A percentile compares a stretch with the other conserved stretches of the same genome.
phyloP scores from a whole-genome alignment of 164 flowering plant species.

The Nymphaea colorata region DNA sequence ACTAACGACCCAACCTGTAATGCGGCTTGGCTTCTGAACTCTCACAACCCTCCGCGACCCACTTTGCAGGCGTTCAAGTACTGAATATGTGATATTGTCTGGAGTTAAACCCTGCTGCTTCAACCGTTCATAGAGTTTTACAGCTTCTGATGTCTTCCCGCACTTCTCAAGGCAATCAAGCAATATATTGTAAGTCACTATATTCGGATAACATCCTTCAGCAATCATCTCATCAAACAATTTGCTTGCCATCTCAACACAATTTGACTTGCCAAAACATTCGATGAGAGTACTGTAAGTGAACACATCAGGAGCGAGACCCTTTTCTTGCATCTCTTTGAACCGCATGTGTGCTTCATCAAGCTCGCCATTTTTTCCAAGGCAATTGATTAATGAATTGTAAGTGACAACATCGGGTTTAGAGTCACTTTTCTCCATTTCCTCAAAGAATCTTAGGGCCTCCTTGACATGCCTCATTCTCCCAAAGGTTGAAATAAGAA shows the following conservation, averaged over 20 bases:
- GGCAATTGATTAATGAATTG: constrained; percentile 82
- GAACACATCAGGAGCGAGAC: constrained; percentile 83
- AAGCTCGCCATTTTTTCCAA: constrained; percentile 81
- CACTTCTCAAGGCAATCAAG: constrained; percentile 78
- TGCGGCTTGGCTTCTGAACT: constrained; percentile 55
- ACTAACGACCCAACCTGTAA: constrained; percentile 88
- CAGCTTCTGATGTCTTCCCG: constrained; percentile 83
- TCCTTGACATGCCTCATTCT: constrained; percentile 62
- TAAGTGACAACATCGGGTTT: constrained; percentile 73
- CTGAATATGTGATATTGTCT: constrained; percentile 70
- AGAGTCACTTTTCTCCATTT: constrained; percentile 56
- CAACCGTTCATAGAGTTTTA: constrained; percentile 70
- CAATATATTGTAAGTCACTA: constrained; percentile 86
- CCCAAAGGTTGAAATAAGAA: constrained; percentile 74
- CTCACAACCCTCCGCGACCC: constrained; percentile 42
- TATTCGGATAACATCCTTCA: constrained; percentile 70
- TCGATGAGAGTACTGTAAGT: constrained; percentile 92
- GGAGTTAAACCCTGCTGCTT: constrained; percentile 85
- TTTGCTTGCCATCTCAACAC: constrained; percentile 73
- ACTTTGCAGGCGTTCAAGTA: constrained; percentile 79
- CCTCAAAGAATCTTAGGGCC: constrained; percentile 63
- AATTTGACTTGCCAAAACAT: constrained; percentile 83
- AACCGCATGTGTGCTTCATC: constrained; percentile 96
- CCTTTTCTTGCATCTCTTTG: constrained; percentile 87
- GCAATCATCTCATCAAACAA: constrained; percentile 80